Evolutionary conservation across 1,284 basidiomycete genomes (phyloP), one percentile per base, ranked within the genome.

Genomic region (Cutaneotrichosporon daszewskae): DNA sequence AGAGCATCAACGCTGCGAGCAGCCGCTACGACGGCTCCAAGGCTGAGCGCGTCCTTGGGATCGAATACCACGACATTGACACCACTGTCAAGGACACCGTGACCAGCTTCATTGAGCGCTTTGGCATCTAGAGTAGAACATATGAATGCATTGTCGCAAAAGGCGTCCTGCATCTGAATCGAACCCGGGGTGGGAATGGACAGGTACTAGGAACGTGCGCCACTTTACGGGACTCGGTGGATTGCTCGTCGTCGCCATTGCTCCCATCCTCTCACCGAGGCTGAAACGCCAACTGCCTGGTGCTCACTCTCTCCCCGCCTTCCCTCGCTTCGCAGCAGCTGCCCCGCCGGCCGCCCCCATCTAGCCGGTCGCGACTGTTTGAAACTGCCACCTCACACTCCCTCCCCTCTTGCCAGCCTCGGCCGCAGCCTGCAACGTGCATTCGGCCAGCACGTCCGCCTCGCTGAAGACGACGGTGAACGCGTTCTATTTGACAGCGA

Each of bases 1-100:
- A 55, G 19, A 52, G 57, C 38, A 49, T 60, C 38, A 40, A 49
- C 40, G 45, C 45, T n/a, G 29, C 47, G 22, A 45, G 48, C 22
- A 59, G 52, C 40, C 26, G 54, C 13, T 49, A 53, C 42, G 53
- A 58, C 24, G 64, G 65, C 9, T 35, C 46, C 16, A 69, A 68
- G 49, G 57, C 60, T 8, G 51, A 54, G 13, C 50, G 55, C 22
- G 55, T 62, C 23, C 53, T 69, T 13, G 67, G 63, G 6, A 49
- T 69, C 46, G 48, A 64, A 40, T 69, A 68, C 45, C 53, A 43
- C 16, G 17, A 47, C 11, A 32, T 68, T 17, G 59, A 63, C 37
- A 48, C 54, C 5, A 49, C 53, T 11, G 43, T 63, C 31, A 48
- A 57, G 37, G 65, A 69, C 38, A 67, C 62, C 49, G 54, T 53